Percentiles rank a stretch among this genome's conserved stretches.
phyloP scores from a whole-genome alignment of 495 filamentous ascomycete genomes.

The Talaromyces liani region DNA sequence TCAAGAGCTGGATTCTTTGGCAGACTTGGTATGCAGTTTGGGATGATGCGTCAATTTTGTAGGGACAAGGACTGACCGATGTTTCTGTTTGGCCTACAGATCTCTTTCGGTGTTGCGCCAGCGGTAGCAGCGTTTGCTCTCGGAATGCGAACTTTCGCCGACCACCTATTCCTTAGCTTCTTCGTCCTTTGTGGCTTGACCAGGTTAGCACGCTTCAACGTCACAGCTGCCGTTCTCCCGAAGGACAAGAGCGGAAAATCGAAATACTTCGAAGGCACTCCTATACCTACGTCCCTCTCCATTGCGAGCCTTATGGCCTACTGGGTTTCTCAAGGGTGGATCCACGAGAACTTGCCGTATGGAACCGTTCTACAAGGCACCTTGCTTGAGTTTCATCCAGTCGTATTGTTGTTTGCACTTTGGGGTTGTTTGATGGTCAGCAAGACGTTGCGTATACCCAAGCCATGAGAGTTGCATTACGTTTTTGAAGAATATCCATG shows the following conservation, averaged over 20 bases:
- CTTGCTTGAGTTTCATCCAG: constrained; percentile 77
- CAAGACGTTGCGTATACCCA: constrained; percentile 92
- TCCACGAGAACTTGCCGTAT: constrained; percentile 65
- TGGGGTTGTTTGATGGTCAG: constrained; percentile 91
- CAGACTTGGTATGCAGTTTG: constrained; percentile 66
- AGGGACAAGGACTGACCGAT: constrained; percentile 4
- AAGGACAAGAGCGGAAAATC: constrained; percentile 89
- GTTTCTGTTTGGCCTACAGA: constrained; percentile 40
- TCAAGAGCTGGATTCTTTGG: constrained; percentile 95
- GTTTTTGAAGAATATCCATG: background rate
- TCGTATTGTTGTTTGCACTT: constrained; percentile 69
- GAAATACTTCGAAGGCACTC: constrained; percentile 92
- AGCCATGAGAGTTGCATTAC: constrained; percentile 42
- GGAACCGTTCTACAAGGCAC: constrained; percentile 61
- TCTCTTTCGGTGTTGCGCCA: constrained; percentile 92
- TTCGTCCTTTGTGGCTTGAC: constrained; percentile 96
- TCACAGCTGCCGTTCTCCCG: constrained; percentile 78
- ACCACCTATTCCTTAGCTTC: constrained; percentile 77
- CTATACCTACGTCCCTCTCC: constrained; percentile 81
- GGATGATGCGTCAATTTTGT: background rate
- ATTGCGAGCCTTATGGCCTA: constrained; percentile 82
- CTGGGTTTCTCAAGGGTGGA: constrained; percentile 77
- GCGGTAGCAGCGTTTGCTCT: constrained; percentile 82
- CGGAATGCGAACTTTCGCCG: constrained; percentile 77
- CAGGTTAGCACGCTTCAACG: constrained; percentile 93